These are phyloP conservation scores for Pestalotiopsis sp. DNA, from an alignment of 2,329 filamentous ascomycete species.

Conservation along the genomic window DNA sequence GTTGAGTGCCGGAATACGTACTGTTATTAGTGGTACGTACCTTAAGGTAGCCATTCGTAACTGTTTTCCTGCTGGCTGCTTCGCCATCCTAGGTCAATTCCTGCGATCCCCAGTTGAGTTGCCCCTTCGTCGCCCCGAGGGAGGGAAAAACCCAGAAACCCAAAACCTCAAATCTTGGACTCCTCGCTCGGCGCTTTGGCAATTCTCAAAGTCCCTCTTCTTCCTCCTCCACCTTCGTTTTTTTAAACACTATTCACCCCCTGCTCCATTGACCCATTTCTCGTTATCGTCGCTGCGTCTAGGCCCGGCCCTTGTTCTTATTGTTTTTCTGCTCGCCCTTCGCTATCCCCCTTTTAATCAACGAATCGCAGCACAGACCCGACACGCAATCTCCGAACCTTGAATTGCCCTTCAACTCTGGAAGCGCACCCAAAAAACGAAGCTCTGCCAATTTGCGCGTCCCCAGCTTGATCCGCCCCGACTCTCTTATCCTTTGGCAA, in stretches of 20 bases:
- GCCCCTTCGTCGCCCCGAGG: background rate
- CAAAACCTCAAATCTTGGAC: background rate
- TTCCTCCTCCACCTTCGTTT: conserved; percentile 2
- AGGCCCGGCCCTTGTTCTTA: background rate
- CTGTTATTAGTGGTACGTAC: background rate
- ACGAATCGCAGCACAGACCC: conserved; percentile 6
- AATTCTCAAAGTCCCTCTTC: background rate
- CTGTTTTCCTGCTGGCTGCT: background rate
- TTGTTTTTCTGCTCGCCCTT: conserved; percentile 6
- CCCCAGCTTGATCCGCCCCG: background rate
- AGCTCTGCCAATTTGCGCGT: background rate
- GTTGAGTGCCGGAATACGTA: background rate
- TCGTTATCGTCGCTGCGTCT: background rate
- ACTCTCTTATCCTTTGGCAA: background rate
- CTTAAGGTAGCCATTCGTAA: background rate
- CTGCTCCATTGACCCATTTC: background rate
- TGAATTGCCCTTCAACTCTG: background rate
- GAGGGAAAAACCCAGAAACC: background rate
- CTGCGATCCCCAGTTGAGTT: background rate
- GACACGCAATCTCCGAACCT: conserved; percentile 14
- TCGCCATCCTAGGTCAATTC: conserved; percentile 3
- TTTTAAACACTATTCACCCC: background rate
- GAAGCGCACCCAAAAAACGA: background rate
- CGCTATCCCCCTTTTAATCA: conserved; percentile 13
- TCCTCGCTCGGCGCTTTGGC: background rate